These are phyloP conservation scores for Persicaria tinctoria DNA, from an alignment of 148 eudicot genomes.

Conservation along the genomic window DNA sequence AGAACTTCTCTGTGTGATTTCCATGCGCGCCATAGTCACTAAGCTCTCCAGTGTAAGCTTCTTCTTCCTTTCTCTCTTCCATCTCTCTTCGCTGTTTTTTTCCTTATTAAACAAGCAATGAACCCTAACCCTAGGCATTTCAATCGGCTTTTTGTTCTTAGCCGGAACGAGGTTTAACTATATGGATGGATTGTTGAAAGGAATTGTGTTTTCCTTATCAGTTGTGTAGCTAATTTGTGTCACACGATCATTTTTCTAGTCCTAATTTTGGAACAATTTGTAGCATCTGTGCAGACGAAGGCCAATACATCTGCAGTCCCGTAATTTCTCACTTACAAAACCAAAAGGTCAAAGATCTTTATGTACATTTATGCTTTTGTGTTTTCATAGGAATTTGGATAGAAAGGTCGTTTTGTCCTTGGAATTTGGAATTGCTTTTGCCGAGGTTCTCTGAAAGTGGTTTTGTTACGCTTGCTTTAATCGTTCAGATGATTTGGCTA, in stretches of 20 bases:
- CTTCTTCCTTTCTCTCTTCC: background rate
- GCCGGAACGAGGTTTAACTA: background rate
- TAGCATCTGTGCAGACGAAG: conserved; percentile 57
- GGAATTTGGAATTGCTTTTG: background rate
- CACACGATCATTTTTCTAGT: background rate
- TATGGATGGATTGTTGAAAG: background rate
- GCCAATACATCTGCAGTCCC: conserved; percentile 34
- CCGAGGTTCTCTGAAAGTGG: background rate
- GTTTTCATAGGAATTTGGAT: background rate
- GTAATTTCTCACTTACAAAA: conserved; percentile 30
- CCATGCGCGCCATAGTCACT: conserved; percentile 7
- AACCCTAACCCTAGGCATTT: background rate
- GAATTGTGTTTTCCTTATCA: background rate
- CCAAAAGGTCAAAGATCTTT: conserved; percentile 36
- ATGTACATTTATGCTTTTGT: background rate
- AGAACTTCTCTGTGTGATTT: background rate
- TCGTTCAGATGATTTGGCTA: conserved; percentile 46
- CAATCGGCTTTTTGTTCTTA: background rate
- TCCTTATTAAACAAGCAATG: background rate
- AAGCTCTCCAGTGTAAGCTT: conserved; percentile 4
- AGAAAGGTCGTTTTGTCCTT: background rate
- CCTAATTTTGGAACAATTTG: conserved; percentile 5
- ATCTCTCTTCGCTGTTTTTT: background rate
- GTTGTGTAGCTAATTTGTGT: background rate
- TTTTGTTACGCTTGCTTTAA: background rate